Percentiles rank a stretch among this genome's conserved stretches.
These are phyloP conservation scores for Blastomyces percursus DNA, from an alignment of 2,329 filamentous ascomycete genomes.

Conservation along the genomic window DNA sequence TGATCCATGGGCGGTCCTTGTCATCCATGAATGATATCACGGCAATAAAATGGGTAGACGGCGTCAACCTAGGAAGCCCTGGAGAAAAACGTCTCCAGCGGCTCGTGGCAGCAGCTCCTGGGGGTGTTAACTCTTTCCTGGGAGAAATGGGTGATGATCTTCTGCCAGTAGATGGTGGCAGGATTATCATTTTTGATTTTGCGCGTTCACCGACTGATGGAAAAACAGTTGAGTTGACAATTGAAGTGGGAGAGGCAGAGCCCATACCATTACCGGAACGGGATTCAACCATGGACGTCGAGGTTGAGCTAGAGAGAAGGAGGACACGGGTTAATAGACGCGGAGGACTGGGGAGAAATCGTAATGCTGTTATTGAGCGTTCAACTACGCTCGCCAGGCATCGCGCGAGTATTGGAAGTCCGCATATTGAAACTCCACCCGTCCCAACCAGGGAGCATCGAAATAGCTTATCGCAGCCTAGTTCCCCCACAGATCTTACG, in stretches of 20 bases:
- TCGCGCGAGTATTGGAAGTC: conserved; percentile 2
- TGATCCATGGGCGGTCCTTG: conserved; percentile 57
- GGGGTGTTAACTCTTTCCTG: conserved; percentile 49
- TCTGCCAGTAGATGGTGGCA: conserved; percentile 67
- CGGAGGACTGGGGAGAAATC: conserved; percentile 32
- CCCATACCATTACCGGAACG: conserved; percentile 64
- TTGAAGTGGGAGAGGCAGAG: conserved; percentile 62
- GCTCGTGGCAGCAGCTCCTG: conserved; percentile 61
- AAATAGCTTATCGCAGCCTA: conserved; percentile 22
- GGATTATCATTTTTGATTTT: conserved; percentile 64
- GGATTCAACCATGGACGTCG: conserved; percentile 60
- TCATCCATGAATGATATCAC: conserved; percentile 55
- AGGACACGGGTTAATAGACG: conserved; percentile 58
- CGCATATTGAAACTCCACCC: conserved; percentile 16
- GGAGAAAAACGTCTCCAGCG: conserved; percentile 22
- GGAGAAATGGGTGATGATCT: conserved; percentile 56
- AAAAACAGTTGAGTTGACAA: conserved; percentile 46
- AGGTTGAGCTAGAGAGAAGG: conserved; percentile 67
- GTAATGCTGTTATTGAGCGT: conserved; percentile 12
- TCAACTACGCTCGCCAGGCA: conserved; percentile 13
- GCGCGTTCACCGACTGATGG: conserved; percentile 51
- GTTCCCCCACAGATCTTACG: conserved; percentile 16
- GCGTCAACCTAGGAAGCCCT: conserved; percentile 40
- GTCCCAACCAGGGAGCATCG: conserved; percentile 18
- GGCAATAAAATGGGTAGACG: conserved; percentile 58